phyloP scores from a whole-genome alignment of 2,329 filamentous ascomycete genomes.

The Aureobasidium sp. region DNA sequence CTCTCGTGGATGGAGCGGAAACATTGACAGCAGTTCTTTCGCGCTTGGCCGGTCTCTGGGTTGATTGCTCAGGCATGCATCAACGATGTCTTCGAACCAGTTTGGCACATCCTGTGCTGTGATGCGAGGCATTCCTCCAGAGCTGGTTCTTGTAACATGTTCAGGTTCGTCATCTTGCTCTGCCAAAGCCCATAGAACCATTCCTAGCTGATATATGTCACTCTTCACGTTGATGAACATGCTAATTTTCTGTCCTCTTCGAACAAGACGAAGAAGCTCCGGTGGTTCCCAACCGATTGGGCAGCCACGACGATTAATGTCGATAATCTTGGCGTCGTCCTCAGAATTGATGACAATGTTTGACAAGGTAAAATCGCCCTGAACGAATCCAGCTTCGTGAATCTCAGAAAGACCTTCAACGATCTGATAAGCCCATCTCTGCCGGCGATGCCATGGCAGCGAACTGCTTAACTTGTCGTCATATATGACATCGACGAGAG shows the following conservation, averaged over 20 bases:
- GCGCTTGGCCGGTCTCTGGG: slow-evolving; percentile 70
- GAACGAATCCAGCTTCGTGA: slow-evolving; percentile 92
- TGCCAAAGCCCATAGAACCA: slow-evolving; percentile 92
- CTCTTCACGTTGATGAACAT: slow-evolving; percentile 99
- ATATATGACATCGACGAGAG: slow-evolving; percentile 85
- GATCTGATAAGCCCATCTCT: slow-evolving; percentile 87
- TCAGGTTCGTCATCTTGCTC: slow-evolving; percentile 88
- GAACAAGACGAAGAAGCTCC: slow-evolving; percentile 77
- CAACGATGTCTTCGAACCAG: slow-evolving; percentile 72
- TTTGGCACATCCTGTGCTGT: slow-evolving; percentile 57
- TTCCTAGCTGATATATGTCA: slow-evolving; percentile 90
- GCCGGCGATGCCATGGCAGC: slow-evolving; percentile 63
- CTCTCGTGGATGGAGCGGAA: slow-evolving; percentile 43
- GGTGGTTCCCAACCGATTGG: slow-evolving; percentile 97
- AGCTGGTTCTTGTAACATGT: slow-evolving; percentile 50
- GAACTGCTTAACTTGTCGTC: slow-evolving; percentile 54
- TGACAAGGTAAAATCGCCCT: slow-evolving; percentile 93
- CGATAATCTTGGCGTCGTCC: slow-evolving; percentile 90
- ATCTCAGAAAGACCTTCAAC: slow-evolving; percentile 84
- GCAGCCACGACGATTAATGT: slow-evolving; percentile 95
- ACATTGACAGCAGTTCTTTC: slow-evolving; percentile 60
- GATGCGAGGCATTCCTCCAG: slow-evolving; percentile 54
- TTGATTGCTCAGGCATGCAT: slow-evolving; percentile 66
- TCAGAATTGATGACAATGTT: slow-evolving; percentile 89
- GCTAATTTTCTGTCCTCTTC: slow-evolving; percentile 80